Conservation (phyloP, 805 yeast species). For the Candida golubevii region DNA sequence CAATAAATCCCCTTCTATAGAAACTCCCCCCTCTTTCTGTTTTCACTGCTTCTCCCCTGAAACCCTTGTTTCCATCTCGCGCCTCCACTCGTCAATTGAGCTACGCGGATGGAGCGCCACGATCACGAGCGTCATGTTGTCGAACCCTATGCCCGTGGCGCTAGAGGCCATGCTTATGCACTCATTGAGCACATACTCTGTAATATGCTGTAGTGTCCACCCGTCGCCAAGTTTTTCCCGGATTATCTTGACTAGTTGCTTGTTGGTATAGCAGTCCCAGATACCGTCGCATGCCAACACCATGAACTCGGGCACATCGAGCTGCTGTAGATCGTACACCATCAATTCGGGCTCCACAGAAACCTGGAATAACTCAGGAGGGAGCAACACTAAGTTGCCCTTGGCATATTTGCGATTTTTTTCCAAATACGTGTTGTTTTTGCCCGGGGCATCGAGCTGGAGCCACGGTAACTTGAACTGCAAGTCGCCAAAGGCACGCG, state of each 20-base stretch:
- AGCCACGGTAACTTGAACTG: slow-evolving; percentile 39
- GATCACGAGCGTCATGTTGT: slow-evolving; percentile 74
- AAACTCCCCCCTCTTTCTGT: no score
- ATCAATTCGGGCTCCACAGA: slow-evolving; percentile 42
- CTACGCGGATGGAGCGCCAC: slow-evolving; percentile 53
- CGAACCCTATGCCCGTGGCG: slow-evolving; percentile 75
- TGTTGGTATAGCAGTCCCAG: slow-evolving; percentile 51
- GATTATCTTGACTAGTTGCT: slow-evolving; percentile 48
- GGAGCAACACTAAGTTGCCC: slow-evolving; percentile 30
- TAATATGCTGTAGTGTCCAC: slow-evolving; percentile 53
- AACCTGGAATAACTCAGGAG: slow-evolving; percentile 42
- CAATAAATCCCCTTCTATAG: no score
- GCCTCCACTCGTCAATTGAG: slow-evolving; percentile 55
- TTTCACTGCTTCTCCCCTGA: no score
- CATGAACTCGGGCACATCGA: slow-evolving; percentile 29
- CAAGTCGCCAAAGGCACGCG: slow-evolving; percentile 44
- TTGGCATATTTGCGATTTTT: slow-evolving; percentile 20
- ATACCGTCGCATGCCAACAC: slow-evolving; percentile 45
- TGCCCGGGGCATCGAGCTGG: slow-evolving; percentile 16
- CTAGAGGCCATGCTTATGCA: slow-evolving; percentile 69
- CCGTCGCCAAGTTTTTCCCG: slow-evolving; percentile 57
- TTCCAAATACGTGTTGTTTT: slow-evolving; percentile 30
- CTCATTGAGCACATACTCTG: slow-evolving; percentile 56
- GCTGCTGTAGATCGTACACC: slow-evolving; percentile 33
- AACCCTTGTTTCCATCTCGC: slow-evolving; percentile 39